Evolutionary conservation across 306 rosid genomes (phyloP), one percentile per base, ranked within the genome.

Genomic region (Casuarina cunninghamiana): DNA sequence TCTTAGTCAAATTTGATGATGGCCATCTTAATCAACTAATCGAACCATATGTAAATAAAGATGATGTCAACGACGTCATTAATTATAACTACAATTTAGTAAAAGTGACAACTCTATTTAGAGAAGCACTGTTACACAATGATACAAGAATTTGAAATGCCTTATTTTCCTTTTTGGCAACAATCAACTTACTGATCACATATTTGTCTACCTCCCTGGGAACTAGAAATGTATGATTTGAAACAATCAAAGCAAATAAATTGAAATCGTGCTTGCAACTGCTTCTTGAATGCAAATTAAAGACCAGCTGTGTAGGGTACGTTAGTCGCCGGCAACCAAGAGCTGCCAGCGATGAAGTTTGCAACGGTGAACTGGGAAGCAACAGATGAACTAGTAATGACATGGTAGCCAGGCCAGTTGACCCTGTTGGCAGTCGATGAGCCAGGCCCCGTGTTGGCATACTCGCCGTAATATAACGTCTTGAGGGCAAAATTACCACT

Each of bases 221-320:
- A 3, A 66, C 46, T 16, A 16, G 13, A 3, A 6, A 2, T 15
- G 4, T 39, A 16, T 9, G 37, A 53, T 17, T 53, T n/a, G 8
- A 53, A 53, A 53, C 19, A 57, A 57, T 57, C 21, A 12, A 57
- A 57, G 21, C 10, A 71, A 71, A 44, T 39, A 39, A 58, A 58
- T 39, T 73, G 10, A 73, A 35, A 32, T 3, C 51, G 11, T 57
- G 63, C 11, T n/a, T 57, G 4, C 5, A 6, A 41, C 35, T 13
- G 17, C 6, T 39, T 12, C 12, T 57, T 15, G 17, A 6, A 10
- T 17, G 12, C 6, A 0, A 67, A 55, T 81, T 60, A 92, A 3
- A 93, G 90, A 0, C 88, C 85, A 0, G 90, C 39, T 2, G 96
- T 85, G 77, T 89, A 93, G 46, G 96, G 97, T 13, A 93, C 93